A percentile compares a stretch with the other conserved stretches of the same genome.
Evolutionary conservation across 2,329 filamentous ascomycete species (phyloP).

Genomic region (Hymenoscyphus fraxineus): DNA sequence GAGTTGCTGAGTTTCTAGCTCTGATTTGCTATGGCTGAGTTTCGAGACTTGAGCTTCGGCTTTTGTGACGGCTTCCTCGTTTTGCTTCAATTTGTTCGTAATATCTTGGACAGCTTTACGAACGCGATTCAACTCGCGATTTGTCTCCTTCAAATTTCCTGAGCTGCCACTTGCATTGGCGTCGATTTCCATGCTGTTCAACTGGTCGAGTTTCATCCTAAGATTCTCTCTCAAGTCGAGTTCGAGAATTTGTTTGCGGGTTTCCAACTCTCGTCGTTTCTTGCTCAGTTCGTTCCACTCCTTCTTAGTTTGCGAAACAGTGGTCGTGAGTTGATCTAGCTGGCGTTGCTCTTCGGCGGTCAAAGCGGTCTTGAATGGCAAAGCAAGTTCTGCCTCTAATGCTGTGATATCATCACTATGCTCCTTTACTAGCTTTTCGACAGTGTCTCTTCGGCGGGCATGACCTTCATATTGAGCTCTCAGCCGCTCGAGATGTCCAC

Average conservation of each 20-base stretch:
- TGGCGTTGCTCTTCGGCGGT: constrained; percentile 77
- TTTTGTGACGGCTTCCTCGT: constrained; percentile 68
- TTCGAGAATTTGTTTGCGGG: constrained; percentile 77
- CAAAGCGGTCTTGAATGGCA: constrained; percentile 89
- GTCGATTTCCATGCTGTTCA: constrained; percentile 73
- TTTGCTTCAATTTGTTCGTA: constrained; percentile 66
- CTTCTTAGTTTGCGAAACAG: constrained; percentile 70
- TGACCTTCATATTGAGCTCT: constrained; percentile 72
- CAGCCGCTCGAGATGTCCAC: constrained; percentile 69
- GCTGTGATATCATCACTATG: constrained; percentile 71
- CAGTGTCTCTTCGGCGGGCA: constrained; percentile 57
- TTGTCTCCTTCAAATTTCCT: constrained; percentile 70
- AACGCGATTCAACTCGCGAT: constrained; percentile 76
- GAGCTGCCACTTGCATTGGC: constrained; percentile 56
- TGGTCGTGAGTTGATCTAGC: constrained; percentile 65
- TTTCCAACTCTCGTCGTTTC: constrained; percentile 72
- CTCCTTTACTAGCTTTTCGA: constrained; percentile 71
- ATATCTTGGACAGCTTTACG: constrained; percentile 64
- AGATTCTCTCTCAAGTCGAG: constrained; percentile 86
- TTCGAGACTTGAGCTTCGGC: constrained; percentile 38
- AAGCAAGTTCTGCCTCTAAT: constrained; percentile 75
- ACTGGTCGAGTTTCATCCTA: constrained; percentile 79
- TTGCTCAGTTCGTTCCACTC: constrained; percentile 73
- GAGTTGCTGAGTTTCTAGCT: constrained; percentile 69
- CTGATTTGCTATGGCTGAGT: constrained; percentile 46